Percentiles rank a stretch among this genome's conserved stretches.
Conservation (phyloP, 179 eudicot genomes). For the Spinacia oleracea region DNA sequence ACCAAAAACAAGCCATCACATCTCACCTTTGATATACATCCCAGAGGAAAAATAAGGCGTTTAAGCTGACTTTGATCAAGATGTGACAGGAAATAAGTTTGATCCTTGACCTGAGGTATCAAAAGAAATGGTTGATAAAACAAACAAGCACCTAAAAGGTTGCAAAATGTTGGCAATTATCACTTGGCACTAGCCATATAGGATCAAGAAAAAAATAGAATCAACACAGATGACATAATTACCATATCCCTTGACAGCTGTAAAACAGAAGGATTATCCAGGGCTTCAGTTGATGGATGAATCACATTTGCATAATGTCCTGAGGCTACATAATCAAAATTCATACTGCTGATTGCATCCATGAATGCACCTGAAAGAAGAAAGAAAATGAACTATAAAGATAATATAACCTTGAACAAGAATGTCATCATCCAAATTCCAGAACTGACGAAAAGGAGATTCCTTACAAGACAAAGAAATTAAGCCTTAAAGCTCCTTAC, state of each 20-base stretch:
- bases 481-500: slow-evolving; percentile 35
- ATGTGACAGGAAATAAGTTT: slow-evolving; percentile 93
- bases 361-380: slow-evolving; percentile 72
- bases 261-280: slow-evolving; percentile 53
- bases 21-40: slow-evolving; percentile 76
- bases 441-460: neutral
- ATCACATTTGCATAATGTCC: slow-evolving; percentile 92
- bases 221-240: slow-evolving; percentile 15
- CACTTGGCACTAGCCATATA: neutral
- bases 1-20: slow-evolving; percentile 10
- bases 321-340: slow-evolving; percentile 84
- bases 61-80: slow-evolving; percentile 86
- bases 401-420: neutral
- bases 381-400: slow-evolving; percentile 7
- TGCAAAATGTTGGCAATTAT: neutral
- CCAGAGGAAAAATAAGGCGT: slow-evolving; percentile 85
- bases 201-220: neutral
- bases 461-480: too few species aligned
- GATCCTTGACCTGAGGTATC: slow-evolving; percentile 86
- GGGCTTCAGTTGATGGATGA: slow-evolving; percentile 48
- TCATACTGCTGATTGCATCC: slow-evolving; percentile 76
- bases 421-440: neutral
- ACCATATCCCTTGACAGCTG: slow-evolving; percentile 85
- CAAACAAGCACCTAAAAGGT: slow-evolving; percentile 14
- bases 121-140: neutral